A percentile compares a stretch with the other conserved stretches of the same genome.
Conservation (phyloP, 306 rosid genomes). For the Begonia masoniana region DNA sequence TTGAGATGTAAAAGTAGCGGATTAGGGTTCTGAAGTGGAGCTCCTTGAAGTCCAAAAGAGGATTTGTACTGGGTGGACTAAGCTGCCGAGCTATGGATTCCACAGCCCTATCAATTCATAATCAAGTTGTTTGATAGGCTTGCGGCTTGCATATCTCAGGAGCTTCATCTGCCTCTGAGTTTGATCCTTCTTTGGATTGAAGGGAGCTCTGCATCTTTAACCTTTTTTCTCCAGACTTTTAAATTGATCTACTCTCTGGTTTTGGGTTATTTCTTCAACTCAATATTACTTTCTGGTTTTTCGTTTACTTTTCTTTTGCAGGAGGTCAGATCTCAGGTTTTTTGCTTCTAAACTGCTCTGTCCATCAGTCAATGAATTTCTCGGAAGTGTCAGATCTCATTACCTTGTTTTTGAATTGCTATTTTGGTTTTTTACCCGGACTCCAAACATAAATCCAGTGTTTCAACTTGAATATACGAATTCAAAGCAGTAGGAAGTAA, state of each 20-base stretch:
- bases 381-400: no score
- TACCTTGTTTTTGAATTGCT: no score
- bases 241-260: neutral
- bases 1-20: no score
- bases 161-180: conserved; percentile 36
- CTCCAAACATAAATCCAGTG: no score
- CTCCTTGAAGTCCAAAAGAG: conserved; percentile 89
- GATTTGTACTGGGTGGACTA: conserved; percentile 47
- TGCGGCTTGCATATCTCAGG: conserved; percentile 84
- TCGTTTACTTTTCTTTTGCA: no score
- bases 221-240: neutral
- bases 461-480: no score
- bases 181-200: conserved; percentile 89
- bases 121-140: conserved; percentile 25
- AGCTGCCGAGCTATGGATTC: conserved; percentile 96
- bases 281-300: neutral
- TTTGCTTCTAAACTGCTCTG: no score
- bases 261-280: neutral
- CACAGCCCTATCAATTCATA: conserved; percentile 40
- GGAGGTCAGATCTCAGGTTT: no score
- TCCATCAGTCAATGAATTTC: no score
- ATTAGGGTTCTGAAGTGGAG: conserved; percentile 29
- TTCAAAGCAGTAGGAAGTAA: no score
- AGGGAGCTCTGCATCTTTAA: conserved; percentile 83
- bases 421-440: no score